phyloP scores from a whole-genome alignment of 768 basidiomycete genomes.

The Paxillus rubicundulus region DNA sequence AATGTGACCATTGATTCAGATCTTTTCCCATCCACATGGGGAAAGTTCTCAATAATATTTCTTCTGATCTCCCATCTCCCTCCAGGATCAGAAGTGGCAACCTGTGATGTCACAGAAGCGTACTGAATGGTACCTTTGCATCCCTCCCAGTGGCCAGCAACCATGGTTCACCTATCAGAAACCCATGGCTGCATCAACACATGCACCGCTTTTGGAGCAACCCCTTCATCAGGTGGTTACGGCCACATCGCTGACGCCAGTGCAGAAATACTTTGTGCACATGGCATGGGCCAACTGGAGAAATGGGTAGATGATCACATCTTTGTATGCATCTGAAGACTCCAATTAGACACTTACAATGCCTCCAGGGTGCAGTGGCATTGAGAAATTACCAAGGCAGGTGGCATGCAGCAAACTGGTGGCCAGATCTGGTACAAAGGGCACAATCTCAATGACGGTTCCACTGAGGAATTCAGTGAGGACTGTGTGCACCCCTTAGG shows the following conservation, averaged over 20 bases:
- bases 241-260: constrained; percentile 4
- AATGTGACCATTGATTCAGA: constrained; percentile 33
- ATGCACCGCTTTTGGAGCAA: neutral
- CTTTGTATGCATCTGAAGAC: constrained; percentile 8
- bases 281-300: neutral
- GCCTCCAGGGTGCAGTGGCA: neutral
- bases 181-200: constrained; percentile 14
- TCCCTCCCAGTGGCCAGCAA: constrained; percentile 28
- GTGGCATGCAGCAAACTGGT: neutral
- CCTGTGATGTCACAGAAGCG: constrained; percentile 33
- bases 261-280: neutral
- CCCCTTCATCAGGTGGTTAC: constrained; percentile 1
- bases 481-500: constrained; percentile 18
- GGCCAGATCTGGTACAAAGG: constrained; percentile 31
- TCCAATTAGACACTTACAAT: neutral
- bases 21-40: constrained; percentile 43
- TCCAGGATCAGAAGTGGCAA: constrained; percentile 29
- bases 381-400: neutral
- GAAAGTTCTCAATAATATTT: constrained; percentile 37
- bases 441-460: constrained; percentile 6
- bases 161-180: constrained; percentile 20
- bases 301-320: constrained; percentile 3
- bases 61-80: constrained; percentile 20
- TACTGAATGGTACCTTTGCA: constrained; percentile 30
- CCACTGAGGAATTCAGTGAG: constrained; percentile 33